phyloP scores from a whole-genome alignment of 1,139 yeast species.

The Suzukiozyma palmioleophila region DNA sequence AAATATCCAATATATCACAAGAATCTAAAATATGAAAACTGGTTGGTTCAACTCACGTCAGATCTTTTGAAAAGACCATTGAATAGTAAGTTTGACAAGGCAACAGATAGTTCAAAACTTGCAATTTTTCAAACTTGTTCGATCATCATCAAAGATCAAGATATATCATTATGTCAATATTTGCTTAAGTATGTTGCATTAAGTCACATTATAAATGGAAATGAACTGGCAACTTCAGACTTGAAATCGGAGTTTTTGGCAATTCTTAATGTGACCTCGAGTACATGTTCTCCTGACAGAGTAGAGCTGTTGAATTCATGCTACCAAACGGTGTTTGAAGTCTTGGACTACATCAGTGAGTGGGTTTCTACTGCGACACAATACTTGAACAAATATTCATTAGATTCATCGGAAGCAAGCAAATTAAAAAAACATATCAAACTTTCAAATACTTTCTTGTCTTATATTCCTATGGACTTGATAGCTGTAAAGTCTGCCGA shows the following conservation, averaged over 20 bases:
- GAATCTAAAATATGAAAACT: slow-evolving; percentile 40
- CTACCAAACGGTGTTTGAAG: slow-evolving; percentile 68
- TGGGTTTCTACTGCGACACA: slow-evolving; percentile 53
- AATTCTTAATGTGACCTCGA: slow-evolving; percentile 46
- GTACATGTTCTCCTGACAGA: slow-evolving; percentile 42
- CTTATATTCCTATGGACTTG: slow-evolving; percentile 57
- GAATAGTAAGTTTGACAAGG: slow-evolving; percentile 7
- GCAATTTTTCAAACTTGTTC: slow-evolving; percentile 63
- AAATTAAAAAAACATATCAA: slow-evolving; percentile 25
- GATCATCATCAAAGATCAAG: slow-evolving; percentile 67
- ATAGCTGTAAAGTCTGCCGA: slow-evolving; percentile 79
- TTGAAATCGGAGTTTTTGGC: slow-evolving; percentile 54
- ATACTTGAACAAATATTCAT: slow-evolving; percentile 18
- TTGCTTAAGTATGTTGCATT: slow-evolving; percentile 77
- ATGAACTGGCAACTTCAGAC: slow-evolving; percentile 38
- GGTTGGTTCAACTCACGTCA: slow-evolving; percentile 70
- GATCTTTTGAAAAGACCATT: slow-evolving; percentile 52
- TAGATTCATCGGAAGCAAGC: slow-evolving; percentile 15
- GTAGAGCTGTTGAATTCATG: slow-evolving; percentile 58
- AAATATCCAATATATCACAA: slow-evolving; percentile 31
- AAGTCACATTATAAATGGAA: slow-evolving; percentile 56
- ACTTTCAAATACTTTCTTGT: slow-evolving; percentile 44
- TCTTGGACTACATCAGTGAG: slow-evolving; percentile 78
- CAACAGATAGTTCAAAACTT: slow-evolving; percentile 12
- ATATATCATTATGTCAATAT: slow-evolving; percentile 62